phyloP scores from a whole-genome alignment of 2,329 filamentous ascomycete genomes.

The Karstenula rhodostoma region DNA sequence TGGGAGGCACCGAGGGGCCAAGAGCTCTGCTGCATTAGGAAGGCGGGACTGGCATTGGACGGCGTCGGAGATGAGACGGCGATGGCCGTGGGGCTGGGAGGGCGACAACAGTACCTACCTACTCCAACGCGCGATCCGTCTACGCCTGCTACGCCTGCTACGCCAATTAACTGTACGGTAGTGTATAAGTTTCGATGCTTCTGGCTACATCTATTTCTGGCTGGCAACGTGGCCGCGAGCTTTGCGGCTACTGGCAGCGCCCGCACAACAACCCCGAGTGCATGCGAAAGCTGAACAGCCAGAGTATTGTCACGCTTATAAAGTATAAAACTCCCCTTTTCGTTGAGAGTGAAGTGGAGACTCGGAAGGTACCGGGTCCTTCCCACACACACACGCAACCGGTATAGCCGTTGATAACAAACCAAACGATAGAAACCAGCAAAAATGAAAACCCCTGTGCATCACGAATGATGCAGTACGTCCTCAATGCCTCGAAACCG shows the following conservation, averaged over 20 bases:
- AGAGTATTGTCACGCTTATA: not conserved
- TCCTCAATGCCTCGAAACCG: not conserved
- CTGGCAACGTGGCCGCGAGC: not conserved
- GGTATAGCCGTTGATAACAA: no score
- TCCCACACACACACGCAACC: no score
- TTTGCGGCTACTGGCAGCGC: not conserved
- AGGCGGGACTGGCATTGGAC: slow-evolving; percentile 13
- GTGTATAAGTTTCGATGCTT: not conserved
- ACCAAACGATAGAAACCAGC: no score
- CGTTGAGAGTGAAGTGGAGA: not conserved
- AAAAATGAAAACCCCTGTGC: not conserved
- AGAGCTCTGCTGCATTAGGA: slow-evolving; percentile 15
- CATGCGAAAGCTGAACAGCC: no score
- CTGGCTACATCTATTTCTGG: not conserved
- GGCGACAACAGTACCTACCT: not conserved
- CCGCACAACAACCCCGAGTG: not conserved
- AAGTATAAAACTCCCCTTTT: not conserved
- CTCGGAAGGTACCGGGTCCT: no score
- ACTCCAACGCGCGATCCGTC: not conserved
- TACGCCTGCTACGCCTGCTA: not conserved
- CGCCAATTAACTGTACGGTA: not conserved
- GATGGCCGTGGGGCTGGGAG: slow-evolving; percentile 5
- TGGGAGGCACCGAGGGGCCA: slow-evolving; percentile 6
- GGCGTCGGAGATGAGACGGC: slow-evolving; percentile 19
- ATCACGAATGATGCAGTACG: not conserved